Conservation (phyloP, 2,329 filamentous ascomycete species). For the Phoma herbarum region DNA sequence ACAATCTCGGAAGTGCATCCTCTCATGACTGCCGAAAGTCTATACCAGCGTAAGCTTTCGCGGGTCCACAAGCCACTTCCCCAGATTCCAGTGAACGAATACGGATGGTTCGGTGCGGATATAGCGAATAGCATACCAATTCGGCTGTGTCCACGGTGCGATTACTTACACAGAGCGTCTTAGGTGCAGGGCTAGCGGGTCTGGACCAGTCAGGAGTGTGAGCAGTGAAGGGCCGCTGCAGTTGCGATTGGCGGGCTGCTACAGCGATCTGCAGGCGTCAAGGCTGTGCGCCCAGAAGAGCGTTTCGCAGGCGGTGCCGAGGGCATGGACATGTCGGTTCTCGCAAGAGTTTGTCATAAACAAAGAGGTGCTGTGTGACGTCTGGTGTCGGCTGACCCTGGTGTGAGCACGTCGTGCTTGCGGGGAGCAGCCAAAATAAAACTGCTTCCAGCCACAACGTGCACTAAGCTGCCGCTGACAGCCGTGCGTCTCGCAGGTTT, state of each 20-base stretch:
- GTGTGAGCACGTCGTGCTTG: conserved; percentile 9
- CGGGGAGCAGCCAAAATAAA: conserved; percentile 3
- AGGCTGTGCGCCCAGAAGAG: conserved; percentile 13
- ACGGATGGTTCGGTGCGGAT: conserved; percentile 17
- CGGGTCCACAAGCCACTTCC: conserved; percentile 21
- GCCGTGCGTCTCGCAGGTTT: conserved; percentile 2
- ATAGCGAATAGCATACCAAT: conserved; percentile 6
- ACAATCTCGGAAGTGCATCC: neutral
- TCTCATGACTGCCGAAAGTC: conserved; percentile 1
- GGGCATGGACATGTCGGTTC: conserved; percentile 5
- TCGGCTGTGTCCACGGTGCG: conserved; percentile 12
- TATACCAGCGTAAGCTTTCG: conserved; percentile 7
- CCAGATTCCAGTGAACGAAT: conserved; percentile 15
- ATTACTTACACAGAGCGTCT: conserved; percentile 11
- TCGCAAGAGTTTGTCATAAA: conserved; percentile 16
- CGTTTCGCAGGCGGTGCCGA: conserved; percentile 17
- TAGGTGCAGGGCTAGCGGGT: conserved; percentile 13
- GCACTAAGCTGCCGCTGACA: conserved; percentile 16
- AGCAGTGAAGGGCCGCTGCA: conserved; percentile 8
- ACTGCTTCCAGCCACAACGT: conserved; percentile 16
- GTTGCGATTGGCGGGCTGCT: conserved; percentile 11
- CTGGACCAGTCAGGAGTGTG: conserved; percentile 12
- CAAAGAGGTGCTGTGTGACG: conserved; percentile 21
- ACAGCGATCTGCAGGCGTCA: conserved; percentile 15
- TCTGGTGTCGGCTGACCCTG: conserved; percentile 18